Base-by-base conservation (phyloP, 352 stramenopile genomes). In the Phytophthora pini region DNA sequence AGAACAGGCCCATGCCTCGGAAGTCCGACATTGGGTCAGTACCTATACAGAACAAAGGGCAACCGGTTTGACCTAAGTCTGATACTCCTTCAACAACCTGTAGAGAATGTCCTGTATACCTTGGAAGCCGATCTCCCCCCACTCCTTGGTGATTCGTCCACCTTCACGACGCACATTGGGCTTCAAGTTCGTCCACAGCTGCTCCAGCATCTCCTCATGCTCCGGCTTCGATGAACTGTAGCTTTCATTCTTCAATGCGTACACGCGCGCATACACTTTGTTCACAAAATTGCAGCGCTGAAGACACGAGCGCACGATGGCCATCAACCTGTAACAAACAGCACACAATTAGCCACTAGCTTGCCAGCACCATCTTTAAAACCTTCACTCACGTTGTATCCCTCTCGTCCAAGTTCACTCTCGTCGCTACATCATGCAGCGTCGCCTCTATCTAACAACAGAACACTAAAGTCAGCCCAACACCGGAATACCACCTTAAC, bases 121-220 rank as follows among this genome's bases (percentile, higher is more conserved):
- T 87, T 95, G 86, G 46, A 95, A 95, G 26, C 88, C 88, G 48
- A 95, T 94, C 40, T 95, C 88, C 29, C 82, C 84, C 88, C 88
- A 95, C 41, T 95, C 88, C 64, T 94, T 95, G 2, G 88, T 95
- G 56, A 93, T 91, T 1, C 88, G 77, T 26, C 88, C 88, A 43
- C 86, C 84, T 34, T 74, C 68, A 50, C 88, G 86, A 58, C 88
- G 88, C 15, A 93, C 72, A 43, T 88, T 72, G 1, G 88, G 88
- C 77, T 95, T 95, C 39, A 94, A 70, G 24, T 87, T 89, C 17
- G 55, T 59, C 88, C 88, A 95, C 34, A 95, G 54, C 38, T 92
- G 75, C 63, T 95, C 88, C n/a, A 95, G 59, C 81, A 92, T 82
- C 11, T 71, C 78, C 76, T 95, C 88, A 54, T 95, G 88, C 11